These are phyloP conservation scores for Apiosordaria backusii DNA, from an alignment of 495 filamentous ascomycete genomes.

Conservation along the genomic window DNA sequence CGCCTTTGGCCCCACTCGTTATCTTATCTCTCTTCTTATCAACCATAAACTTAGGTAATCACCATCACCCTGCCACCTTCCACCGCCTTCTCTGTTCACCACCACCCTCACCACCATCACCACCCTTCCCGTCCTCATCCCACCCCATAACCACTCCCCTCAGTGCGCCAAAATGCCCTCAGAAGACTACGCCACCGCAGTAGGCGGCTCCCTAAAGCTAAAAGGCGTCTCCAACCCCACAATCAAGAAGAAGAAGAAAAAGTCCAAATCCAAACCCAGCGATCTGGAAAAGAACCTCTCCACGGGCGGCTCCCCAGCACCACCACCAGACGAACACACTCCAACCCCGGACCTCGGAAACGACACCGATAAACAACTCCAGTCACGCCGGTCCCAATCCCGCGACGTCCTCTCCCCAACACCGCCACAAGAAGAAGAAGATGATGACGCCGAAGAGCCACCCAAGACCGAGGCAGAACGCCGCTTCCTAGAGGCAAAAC, in stretches of 20 bases:
- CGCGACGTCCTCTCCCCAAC: no score
- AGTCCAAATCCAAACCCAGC: conserved; percentile 47
- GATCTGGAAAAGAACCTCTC: conserved; percentile 39
- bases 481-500: conserved; percentile 71
- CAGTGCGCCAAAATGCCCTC: conserved; percentile 45
- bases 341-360: conserved; percentile 6
- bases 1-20: background rate
- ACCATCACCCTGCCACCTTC: background rate
- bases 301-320: conserved; percentile 15
- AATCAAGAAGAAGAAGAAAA: conserved; percentile 60
- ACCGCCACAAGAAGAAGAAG: conserved; percentile 24
- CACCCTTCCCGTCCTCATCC: background rate
- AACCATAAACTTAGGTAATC: conserved; percentile 7
- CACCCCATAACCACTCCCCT: background rate
- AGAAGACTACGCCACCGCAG: conserved; percentile 66
- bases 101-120: conserved; percentile 9
- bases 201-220: conserved; percentile 70
- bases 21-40: background rate
- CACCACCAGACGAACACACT: conserved; percentile 7
- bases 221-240: conserved; percentile 57
- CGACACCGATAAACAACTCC: background rate
- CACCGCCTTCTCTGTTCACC: background rate
- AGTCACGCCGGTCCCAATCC: background rate
- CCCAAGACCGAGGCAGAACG: conserved; percentile 83
- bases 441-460: conserved; percentile 19